Conservation (phyloP, 2,329 filamentous ascomycete species). For the Colletotrichum trifolii region DNA sequence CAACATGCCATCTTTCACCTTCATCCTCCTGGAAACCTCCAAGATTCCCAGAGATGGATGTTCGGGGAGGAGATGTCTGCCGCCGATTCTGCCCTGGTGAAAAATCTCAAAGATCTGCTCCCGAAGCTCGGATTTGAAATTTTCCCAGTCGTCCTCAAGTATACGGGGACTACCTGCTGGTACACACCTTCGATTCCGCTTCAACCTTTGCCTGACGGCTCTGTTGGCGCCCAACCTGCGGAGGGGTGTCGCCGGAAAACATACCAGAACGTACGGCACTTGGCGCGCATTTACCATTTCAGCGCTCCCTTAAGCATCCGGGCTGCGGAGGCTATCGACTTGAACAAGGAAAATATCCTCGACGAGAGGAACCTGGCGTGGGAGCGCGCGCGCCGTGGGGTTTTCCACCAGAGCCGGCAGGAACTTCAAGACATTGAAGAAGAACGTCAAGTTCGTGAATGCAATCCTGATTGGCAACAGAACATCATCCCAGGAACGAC, state of each 20-base stretch:
- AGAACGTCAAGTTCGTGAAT: conserved; percentile 18
- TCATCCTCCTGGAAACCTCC: conserved; percentile 14
- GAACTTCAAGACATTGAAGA: conserved; percentile 19
- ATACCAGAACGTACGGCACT: conserved; percentile 28
- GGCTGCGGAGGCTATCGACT: conserved; percentile 13
- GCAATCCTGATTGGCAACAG: conserved; percentile 27
- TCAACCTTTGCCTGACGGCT: not conserved
- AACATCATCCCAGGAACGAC: conserved; percentile 27
- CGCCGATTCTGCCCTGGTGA: conserved; percentile 7
- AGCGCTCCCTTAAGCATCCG: not conserved
- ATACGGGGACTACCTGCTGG: conserved; percentile 19
- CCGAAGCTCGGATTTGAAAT: conserved; percentile 29
- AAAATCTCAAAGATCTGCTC: conserved; percentile 6
- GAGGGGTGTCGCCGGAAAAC: conserved; percentile 21
- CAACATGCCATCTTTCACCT: conserved; percentile 28
- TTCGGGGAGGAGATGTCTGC: conserved; percentile 12
- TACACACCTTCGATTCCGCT: conserved; percentile 14
- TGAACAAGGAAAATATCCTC: conserved; percentile 20
- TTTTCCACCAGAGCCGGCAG: conserved; percentile 16
- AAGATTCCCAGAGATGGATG: conserved; percentile 19
- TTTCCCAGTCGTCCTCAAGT: conserved; percentile 28
- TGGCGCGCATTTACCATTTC: conserved; percentile 14
- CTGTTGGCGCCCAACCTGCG: not conserved
- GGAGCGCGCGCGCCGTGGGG: conserved; percentile 28
- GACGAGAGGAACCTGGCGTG: conserved; percentile 20